Evolutionary conservation across 1,284 basidiomycete species (phyloP), one percentile per base, ranked within the genome.

Genomic region (Gymnopus androsaceus): DNA sequence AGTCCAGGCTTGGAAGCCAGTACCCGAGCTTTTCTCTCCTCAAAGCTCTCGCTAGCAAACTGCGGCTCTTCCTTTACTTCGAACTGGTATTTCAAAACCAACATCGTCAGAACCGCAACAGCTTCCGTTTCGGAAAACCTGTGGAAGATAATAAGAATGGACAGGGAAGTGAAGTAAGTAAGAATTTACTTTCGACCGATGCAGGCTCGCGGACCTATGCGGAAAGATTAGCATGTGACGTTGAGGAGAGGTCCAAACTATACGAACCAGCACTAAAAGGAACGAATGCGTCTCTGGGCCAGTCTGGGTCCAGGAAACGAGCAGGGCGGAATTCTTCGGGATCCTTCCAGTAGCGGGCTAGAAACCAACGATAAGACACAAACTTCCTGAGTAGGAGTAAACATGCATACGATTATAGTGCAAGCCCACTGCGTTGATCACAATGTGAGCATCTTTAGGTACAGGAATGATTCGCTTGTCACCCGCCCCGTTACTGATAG

Each of bases 341-440:
- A 41, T 83, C 75, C 47, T 76, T 66, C 82, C 83, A 84, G 61
- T 80, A 79, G 44, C 67, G 75, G 38, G 78, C 82, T 83, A 58
- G 51, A 40, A 11, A 49, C 21, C n/a, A n/a, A 3, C 8, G 14
- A 25, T 25, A 3, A 14, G 11, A 25, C 2, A 21, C 17, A 21
- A 11, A 25, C n/a, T 25, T 8, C 23, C 41, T 12, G 19, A n/a
- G n/a, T n/a, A n/a, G 75, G 59, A 30, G 25, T 31, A 27, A 45
- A 42, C 25, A 5, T 11, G 60, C 73, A 41, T 60, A 78, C 75
- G 75, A 60, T 79, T 78, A 54, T 74, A 71, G 55, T 84, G 82
- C 45, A 84, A 60, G 4, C 74, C 81, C 27, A 72, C 61, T 3
- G 72, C 68, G 63, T 77, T 70, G 31, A 84, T 66, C 0, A 65